Evolutionary conservation across 2,329 filamentous ascomycete species (phyloP), one percentile per base, ranked within the genome.

Genomic region (Xylaria sp.): DNA sequence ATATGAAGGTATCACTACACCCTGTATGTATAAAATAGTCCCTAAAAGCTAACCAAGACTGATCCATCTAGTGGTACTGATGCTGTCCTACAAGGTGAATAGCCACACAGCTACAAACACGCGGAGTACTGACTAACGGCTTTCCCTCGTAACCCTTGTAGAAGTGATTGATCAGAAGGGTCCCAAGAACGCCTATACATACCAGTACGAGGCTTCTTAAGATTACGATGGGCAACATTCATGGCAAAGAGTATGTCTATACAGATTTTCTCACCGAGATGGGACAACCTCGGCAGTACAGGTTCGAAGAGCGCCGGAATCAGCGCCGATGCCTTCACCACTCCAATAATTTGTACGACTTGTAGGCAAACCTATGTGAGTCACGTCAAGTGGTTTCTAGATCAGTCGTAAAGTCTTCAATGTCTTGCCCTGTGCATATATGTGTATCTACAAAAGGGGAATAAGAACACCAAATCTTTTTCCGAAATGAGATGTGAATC

Each of bases 1-100:
- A 64, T 54, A 1, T 46, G 17, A 44, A 58, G 33, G 51, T 54
- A 46, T 35, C 38, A 9, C 48, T 47, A 52, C 58, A 54, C 37
- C 13, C 8, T 29, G 19, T 13, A 31, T 5, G 11, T 27, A 23
- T 10, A 51, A 47, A 21, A 40, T 3, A 21, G 46, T 51, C 31
- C 11, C 31, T 33, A 19, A 33, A 53, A 21, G 13, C 11, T 2
- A 40, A 29, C 35, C 1, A 1, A 61, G 15, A 23, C 54, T 6
- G 25, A 15, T 25, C 4, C 33, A 37, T 21, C 9, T 5, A 47
- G 17, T 5, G 8, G 21, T 43, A 3, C n/a, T 44, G 11, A 17
- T 31, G 19, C 29, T 48, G 7, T 17, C 8, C 27, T 3, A 21
- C 17, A 40, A 62, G 5, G 31, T 27, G 38, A 54, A 41, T 40